phyloP scores from a whole-genome alignment of 2,329 filamentous ascomycete genomes.

The Diaporthe australafricana region DNA sequence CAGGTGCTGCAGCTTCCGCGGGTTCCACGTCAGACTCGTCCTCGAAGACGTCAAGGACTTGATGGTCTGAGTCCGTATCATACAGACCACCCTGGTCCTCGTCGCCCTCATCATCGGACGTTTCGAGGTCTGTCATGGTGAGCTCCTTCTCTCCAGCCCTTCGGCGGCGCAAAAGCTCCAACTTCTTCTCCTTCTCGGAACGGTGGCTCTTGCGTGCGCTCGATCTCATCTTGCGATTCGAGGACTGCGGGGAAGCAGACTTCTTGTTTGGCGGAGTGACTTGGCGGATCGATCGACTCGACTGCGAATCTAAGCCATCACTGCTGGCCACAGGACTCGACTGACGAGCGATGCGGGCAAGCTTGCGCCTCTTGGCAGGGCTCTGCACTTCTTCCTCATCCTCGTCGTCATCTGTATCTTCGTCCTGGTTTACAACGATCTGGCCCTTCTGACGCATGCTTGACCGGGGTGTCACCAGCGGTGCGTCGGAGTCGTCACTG shows the following conservation, averaged over 20 bases:
- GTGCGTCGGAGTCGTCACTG: constrained; percentile 34
- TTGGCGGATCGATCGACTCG: background rate
- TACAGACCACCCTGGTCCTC: constrained; percentile 48
- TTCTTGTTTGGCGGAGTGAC: background rate
- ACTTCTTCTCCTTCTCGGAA: constrained; percentile 53
- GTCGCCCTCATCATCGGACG: constrained; percentile 58
- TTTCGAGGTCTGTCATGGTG: constrained; percentile 45
- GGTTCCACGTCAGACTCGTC: constrained; percentile 46
- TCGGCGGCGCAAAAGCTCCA: constrained; percentile 53
- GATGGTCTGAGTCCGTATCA: constrained; percentile 47
- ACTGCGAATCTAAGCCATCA: background rate
- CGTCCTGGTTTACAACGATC: constrained; percentile 21
- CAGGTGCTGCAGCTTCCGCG: constrained; percentile 26
- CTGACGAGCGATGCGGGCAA: constrained; percentile 32
- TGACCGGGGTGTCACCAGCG: constrained; percentile 33
- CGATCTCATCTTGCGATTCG: constrained; percentile 29
- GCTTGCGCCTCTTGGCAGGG: constrained; percentile 46
- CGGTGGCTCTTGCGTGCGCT: constrained; percentile 45
- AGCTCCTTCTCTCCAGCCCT: constrained; percentile 52
- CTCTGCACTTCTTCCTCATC: constrained; percentile 40
- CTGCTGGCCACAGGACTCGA: background rate
- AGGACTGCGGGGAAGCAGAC: constrained; percentile 22
- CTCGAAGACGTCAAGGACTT: constrained; percentile 47
- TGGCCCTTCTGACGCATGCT: constrained; percentile 22
- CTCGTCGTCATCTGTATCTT: constrained; percentile 29